A percentile compares a stretch with the other conserved stretches of the same genome.
Evolutionary conservation across 495 filamentous ascomycete species (phyloP).

Genomic region (Trichoderma erinaceum): DNA sequence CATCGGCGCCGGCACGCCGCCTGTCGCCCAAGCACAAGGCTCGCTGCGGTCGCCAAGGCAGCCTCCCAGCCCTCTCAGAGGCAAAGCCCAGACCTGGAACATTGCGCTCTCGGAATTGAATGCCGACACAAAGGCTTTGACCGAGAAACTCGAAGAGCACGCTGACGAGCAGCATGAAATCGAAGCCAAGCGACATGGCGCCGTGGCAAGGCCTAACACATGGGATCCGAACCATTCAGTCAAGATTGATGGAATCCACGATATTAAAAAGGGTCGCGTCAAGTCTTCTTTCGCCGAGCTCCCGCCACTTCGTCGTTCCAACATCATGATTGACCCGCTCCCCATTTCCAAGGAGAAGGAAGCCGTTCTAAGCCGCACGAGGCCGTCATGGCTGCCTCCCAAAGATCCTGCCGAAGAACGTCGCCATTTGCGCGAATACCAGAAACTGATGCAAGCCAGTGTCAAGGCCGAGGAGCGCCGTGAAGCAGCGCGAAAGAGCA

Average conservation of each 20-base stretch:
- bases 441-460: conserved; percentile 83
- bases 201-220: conserved; percentile 30
- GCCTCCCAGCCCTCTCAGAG: conserved; percentile 30
- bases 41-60: conserved; percentile 40
- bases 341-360: conserved; percentile 97
- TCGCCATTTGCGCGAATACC: conserved; percentile 84
- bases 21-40: conserved; percentile 42
- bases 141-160: conserved; percentile 81
- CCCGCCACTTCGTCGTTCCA: conserved; percentile 76
- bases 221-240: conserved; percentile 32
- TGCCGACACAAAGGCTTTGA: conserved; percentile 82
- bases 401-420: conserved; percentile 91
- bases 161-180: conserved; percentile 56
- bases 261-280: conserved; percentile 49
- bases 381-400: conserved; percentile 91
- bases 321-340: conserved; percentile 93
- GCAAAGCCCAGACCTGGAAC: conserved; percentile 81
- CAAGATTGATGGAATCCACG: conserved; percentile 21
- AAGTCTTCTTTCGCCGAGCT: conserved; percentile 57
- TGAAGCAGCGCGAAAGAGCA: conserved; percentile 42
- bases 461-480: conserved; percentile 59
- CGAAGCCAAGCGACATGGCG: conserved; percentile 30
- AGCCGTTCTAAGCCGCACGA: conserved; percentile 79
- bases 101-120: conserved; percentile 70
- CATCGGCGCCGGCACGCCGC: conserved; percentile 49